Base-by-base conservation (phyloP, 441 rosid species). In the Eruca vesicaria region DNA sequence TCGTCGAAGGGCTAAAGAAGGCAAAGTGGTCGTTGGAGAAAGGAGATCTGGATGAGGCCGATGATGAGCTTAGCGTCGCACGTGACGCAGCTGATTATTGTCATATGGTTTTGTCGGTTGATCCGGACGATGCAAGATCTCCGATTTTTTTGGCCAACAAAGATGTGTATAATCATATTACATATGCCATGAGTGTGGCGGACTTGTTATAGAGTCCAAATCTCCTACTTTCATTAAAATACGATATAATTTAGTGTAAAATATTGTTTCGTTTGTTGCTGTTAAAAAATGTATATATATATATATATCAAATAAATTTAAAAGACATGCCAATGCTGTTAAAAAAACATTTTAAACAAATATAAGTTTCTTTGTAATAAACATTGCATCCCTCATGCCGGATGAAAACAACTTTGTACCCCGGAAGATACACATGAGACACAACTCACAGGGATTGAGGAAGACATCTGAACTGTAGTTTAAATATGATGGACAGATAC, bases 71-170 rank as follows among this genome's bases (percentile, higher is more conserved):
- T 0, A 48, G 75, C 50, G 1, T 68, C 0, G 75, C 81, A 10
- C 81, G 78, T 73, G 81, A 78, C 1, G 78, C 81, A 1, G 38
- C 67, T 21, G 78, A 78, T 21, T 78, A 55, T 6, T 78, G 81
- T 41, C 52, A 73, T 73, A 73, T 78, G 78, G 36, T 78, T 62
- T 78, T 78, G 33, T 60, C 71, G 7, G 71, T 78, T 68, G 78
- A 78, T 78, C 78, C 71, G 2, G 67, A 78, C 18, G 81, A 78
- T 73, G 57, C 66, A 43, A 68, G 45, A 53, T 67, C 78, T 0
- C 56, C 28, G 0, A 2, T 73, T 61, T 78, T 67, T 58, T 16
- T 15, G 1, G 66, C 71, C 3, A 78, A 78, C 35, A 63, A 23
- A 9, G 71, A 73, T 68, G 78, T 78, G 43, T 55, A 78, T 63